Conservation (phyloP, 768 basidiomycete genomes). For the Mycena indigotica region DNA sequence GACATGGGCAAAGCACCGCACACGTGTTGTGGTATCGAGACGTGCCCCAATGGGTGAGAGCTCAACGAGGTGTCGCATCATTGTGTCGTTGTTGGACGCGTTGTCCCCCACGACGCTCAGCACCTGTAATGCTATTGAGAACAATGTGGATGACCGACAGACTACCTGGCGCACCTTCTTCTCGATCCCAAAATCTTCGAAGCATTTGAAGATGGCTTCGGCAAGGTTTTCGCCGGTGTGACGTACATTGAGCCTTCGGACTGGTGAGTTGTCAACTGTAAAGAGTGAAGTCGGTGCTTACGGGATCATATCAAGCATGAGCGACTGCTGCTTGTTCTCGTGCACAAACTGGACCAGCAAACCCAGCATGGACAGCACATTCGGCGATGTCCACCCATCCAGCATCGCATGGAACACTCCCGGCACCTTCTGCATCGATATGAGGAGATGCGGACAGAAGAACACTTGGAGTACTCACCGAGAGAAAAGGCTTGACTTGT, state of each 20-base stretch:
- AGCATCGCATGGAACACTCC: neutral
- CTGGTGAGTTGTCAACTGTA: no score
- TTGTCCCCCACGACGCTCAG: neutral
- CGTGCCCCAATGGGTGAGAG: neutral
- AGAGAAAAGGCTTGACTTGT: neutral
- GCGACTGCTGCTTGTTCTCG: neutral
- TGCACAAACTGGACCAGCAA: neutral
- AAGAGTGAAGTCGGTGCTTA: no score
- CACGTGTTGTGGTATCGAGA: constrained; percentile 4
- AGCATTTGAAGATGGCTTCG: neutral
- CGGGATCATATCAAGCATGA: neutral
- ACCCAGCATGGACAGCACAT: neutral
- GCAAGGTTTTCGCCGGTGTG: neutral
- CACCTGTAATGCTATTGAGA: neutral
- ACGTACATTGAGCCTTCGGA: neutral
- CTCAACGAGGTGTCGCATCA: neutral
- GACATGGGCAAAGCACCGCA: constrained; percentile 33
- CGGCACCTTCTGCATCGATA: neutral
- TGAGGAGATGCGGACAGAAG: neutral
- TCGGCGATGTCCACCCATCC: neutral
- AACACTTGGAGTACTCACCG: neutral
- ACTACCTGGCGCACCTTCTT: neutral
- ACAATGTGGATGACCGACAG: no score
- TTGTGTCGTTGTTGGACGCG: neutral
- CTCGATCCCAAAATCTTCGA: neutral